Conservation (phyloP, 106 monocot genomes). For the Iris macrosiphon region DNA sequence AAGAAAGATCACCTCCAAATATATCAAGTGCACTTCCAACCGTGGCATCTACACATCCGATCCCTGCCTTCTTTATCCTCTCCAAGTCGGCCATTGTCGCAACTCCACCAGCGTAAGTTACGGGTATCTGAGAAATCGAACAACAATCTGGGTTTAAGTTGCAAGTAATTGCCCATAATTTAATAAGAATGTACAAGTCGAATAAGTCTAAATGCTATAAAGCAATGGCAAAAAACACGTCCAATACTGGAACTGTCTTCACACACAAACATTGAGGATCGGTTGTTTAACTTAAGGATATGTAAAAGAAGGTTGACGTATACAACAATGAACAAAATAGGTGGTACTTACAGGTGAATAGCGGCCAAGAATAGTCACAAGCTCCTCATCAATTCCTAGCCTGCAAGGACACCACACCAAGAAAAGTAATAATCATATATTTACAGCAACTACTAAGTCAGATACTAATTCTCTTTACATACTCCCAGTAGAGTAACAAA, state of each 20-base stretch:
- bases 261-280: neutral
- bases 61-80: slow-evolving; percentile 68
- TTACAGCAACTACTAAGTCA: neutral
- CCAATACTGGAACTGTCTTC: neutral
- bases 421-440: neutral
- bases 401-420: slow-evolving; percentile 22
- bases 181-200: neutral
- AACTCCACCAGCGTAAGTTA: slow-evolving; percentile 90
- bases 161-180: neutral
- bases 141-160: neutral
- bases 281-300: neutral
- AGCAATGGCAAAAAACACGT: too few relatives aligned
- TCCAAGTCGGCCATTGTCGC: slow-evolving; percentile 72
- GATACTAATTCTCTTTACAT: neutral
- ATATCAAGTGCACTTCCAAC: slow-evolving; percentile 93
- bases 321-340: neutral
- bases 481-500: neutral
- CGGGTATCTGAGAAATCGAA: slow-evolving; percentile 53
- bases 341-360: slow-evolving; percentile 63
- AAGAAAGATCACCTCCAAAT: slow-evolving; percentile 72
- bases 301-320: neutral
- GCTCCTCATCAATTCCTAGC: slow-evolving; percentile 92
- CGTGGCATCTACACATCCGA: slow-evolving; percentile 57
- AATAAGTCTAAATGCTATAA: too few relatives aligned
- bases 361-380: slow-evolving; percentile 64